These are phyloP conservation scores for Akanthomyces dipterigenus DNA, from an alignment of 2,329 filamentous ascomycete genomes.

Conservation along the genomic window DNA sequence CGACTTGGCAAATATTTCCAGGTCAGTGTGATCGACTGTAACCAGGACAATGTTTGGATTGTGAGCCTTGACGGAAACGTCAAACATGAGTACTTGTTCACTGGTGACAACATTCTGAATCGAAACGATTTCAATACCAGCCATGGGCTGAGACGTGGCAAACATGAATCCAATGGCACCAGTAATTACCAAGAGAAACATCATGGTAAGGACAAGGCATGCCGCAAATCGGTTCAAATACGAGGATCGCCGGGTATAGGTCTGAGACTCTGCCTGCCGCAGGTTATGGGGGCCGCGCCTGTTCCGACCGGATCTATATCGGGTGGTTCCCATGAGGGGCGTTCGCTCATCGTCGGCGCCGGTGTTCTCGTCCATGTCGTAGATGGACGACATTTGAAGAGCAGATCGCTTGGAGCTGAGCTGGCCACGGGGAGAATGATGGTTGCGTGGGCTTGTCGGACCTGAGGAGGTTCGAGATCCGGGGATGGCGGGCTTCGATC, in stretches of 20 bases:
- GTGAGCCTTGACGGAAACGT: constrained; percentile 77
- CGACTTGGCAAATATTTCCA: constrained; percentile 92
- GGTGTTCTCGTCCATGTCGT: constrained; percentile 74
- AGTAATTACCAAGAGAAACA: constrained; percentile 76
- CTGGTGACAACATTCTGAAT: constrained; percentile 89
- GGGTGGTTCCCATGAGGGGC: constrained; percentile 61
- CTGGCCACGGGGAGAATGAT: constrained; percentile 28
- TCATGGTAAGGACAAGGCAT: constrained; percentile 74
- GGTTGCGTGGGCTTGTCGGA: constrained; percentile 62
- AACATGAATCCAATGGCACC: constrained; percentile 84
- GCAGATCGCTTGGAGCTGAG: constrained; percentile 43
- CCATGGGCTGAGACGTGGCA: constrained; percentile 81
- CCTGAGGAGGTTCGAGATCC: constrained; percentile 55
- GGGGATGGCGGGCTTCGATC: constrained; percentile 54
- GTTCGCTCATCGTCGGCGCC: constrained; percentile 83
- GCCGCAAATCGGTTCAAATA: constrained; percentile 72
- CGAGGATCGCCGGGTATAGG: constrained; percentile 55
- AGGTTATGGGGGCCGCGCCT: constrained; percentile 50
- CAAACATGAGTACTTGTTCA: constrained; percentile 91
- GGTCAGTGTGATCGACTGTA: constrained; percentile 75
- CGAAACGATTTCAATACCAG: constrained; percentile 68
- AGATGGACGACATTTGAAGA: constrained; percentile 54
- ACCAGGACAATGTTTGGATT: constrained; percentile 93
- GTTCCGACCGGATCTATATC: constrained; percentile 53
- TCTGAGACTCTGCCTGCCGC: constrained; percentile 67